These are phyloP conservation scores for Phytopythium sindhum DNA, from an alignment of 352 stramenopile species.

Conservation along the genomic window DNA sequence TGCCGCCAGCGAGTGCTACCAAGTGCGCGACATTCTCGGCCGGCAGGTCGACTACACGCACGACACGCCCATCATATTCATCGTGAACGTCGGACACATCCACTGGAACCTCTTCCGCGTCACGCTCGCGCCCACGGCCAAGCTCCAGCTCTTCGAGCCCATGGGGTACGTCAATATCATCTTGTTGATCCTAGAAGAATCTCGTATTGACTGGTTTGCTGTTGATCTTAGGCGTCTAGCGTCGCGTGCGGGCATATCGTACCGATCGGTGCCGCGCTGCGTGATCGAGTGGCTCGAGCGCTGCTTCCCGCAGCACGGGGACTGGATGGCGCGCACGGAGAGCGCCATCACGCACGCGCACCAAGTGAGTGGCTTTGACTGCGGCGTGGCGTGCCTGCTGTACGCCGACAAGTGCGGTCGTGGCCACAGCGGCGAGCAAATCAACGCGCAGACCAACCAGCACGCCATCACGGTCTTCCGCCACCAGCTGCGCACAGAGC, in stretches of 20 bases:
- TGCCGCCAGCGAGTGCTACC: constrained; percentile 12
- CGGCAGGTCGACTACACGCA: constrained; percentile 52
- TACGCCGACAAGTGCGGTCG: constrained; percentile 85
- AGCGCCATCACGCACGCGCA: constrained; percentile 83
- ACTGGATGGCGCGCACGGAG: constrained; percentile 52
- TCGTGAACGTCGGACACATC: constrained; percentile 75
- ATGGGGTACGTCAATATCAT: constrained; percentile 50
- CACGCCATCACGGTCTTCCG: constrained; percentile 71
- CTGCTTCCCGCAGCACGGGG: constrained; percentile 61
- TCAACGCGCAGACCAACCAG: constrained; percentile 62
- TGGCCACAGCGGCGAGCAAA: constrained; percentile 50
- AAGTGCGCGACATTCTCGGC: constrained; percentile 73
- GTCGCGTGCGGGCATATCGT: constrained; percentile 60
- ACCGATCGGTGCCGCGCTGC: constrained; percentile 66
- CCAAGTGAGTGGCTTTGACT: constrained; percentile 89
- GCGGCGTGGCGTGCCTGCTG: constrained; percentile 81
- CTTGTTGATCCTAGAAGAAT: not conserved
- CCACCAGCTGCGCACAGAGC: constrained; percentile 38
- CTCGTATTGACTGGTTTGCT: not conserved
- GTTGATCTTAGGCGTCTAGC: constrained; percentile 24
- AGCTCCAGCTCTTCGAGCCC: constrained; percentile 87
- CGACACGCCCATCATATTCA: constrained; percentile 70
- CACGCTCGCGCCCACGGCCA: constrained; percentile 52
- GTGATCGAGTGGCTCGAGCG: constrained; percentile 85
- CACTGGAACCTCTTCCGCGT: constrained; percentile 90